Conservation (phyloP, 805 yeast genomes). For the Yarrowia hollandica region DNA sequence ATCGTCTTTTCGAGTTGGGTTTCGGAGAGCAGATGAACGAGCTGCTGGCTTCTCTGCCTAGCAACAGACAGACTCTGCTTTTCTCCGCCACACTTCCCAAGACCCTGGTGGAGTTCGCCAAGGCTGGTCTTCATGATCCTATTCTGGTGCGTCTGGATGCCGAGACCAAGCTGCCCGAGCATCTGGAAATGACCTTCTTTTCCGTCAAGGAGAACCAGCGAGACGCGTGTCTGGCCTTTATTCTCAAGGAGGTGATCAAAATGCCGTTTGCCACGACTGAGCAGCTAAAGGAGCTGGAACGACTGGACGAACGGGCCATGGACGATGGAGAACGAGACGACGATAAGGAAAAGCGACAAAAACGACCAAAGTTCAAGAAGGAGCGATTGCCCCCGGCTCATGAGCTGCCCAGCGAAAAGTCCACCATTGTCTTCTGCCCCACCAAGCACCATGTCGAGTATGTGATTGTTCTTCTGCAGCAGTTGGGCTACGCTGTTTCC, state of each 20-base stretch:
- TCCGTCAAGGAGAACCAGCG: slow-evolving; percentile 80
- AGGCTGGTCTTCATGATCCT: slow-evolving; percentile 92
- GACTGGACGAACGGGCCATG: slow-evolving; percentile 38
- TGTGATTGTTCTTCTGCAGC: slow-evolving; percentile 64
- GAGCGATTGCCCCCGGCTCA: slow-evolving; percentile 73
- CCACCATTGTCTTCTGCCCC: slow-evolving; percentile 93
- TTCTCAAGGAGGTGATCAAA: slow-evolving; percentile 82
- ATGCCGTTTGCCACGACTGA: slow-evolving; percentile 78
- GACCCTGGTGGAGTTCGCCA: slow-evolving; percentile 91
- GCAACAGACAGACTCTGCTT: slow-evolving; percentile 79
- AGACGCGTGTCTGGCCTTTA: slow-evolving; percentile 76
- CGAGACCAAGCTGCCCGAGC: slow-evolving; percentile 85
- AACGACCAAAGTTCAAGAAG: slow-evolving; percentile 48
- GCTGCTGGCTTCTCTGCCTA: slow-evolving; percentile 77
- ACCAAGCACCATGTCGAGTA: slow-evolving; percentile 98
- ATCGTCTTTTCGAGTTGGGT: slow-evolving; percentile 93
- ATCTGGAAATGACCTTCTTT: slow-evolving; percentile 85
- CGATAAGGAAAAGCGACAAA: slow-evolving; percentile 38
- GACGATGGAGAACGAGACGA: slow-evolving; percentile 37
- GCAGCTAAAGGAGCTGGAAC: slow-evolving; percentile 55
- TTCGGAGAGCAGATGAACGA: slow-evolving; percentile 92
- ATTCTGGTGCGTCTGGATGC: slow-evolving; percentile 90
- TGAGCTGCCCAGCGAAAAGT: slow-evolving; percentile 76
- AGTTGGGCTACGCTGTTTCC: slow-evolving; percentile 82
- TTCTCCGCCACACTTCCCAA: slow-evolving; percentile 95